Evolutionary conservation across 345 rosid genomes (phyloP).

Genomic region (Trapa bicornis): DNA sequence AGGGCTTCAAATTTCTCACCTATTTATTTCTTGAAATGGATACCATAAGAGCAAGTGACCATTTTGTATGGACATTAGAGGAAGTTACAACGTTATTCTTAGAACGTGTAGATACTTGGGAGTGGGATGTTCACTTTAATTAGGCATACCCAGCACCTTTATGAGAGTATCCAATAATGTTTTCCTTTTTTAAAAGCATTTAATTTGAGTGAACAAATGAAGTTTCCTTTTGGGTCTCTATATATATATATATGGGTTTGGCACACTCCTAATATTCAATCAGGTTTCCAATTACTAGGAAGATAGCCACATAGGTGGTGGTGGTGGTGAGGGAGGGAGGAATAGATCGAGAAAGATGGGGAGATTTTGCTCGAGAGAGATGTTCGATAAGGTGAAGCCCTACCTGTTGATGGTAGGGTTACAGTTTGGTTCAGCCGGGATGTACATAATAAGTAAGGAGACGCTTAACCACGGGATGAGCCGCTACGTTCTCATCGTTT

Average conservation of each 20-base stretch:
- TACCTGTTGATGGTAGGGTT: conserved; percentile 55
- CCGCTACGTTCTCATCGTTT: conserved; percentile 55
- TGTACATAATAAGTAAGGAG: conserved; percentile 39
- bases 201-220: background rate
- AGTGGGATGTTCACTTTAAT: too few relatives aligned
- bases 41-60: too few relatives aligned
- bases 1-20: too few relatives aligned
- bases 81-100: too few relatives aligned
- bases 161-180: too few relatives aligned
- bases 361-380: background rate
- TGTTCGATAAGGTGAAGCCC: conserved; percentile 29
- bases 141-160: too few relatives aligned
- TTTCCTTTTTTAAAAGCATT: too few relatives aligned
- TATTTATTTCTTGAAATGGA: too few relatives aligned
- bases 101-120: too few relatives aligned
- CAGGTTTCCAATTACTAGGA: background rate
- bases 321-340: background rate
- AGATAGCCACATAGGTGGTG: too few relatives aligned
- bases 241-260: conserved; percentile 5
- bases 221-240: background rate
- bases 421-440: conserved; percentile 66
- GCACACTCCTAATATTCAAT: background rate
- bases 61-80: too few relatives aligned
- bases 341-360: background rate
- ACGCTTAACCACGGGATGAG: conserved; percentile 75